These are phyloP conservation scores for Yarrowia sp. DNA, from an alignment of 805 yeast species.

Conservation along the genomic window DNA sequence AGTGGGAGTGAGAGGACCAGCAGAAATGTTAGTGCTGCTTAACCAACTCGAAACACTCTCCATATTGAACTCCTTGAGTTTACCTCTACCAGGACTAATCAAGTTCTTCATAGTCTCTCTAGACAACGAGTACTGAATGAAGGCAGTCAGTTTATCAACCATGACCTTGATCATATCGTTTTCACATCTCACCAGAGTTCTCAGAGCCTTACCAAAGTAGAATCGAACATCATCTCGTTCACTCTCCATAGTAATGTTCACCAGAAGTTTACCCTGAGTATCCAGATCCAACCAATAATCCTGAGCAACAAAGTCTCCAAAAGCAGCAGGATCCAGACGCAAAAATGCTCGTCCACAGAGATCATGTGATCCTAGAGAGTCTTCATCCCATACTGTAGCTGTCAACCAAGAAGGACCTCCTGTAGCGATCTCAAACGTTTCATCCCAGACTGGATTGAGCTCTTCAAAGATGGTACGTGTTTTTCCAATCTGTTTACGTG, in stretches of 20 bases:
- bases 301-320: slow-evolving; percentile 63
- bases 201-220: slow-evolving; percentile 71
- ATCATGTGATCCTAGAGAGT: slow-evolving; percentile 52
- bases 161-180: slow-evolving; percentile 66
- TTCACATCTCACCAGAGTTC: slow-evolving; percentile 61
- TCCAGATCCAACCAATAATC: slow-evolving; percentile 59
- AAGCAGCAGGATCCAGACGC: slow-evolving; percentile 59
- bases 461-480: slow-evolving; percentile 64
- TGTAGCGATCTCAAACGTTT: slow-evolving; percentile 65
- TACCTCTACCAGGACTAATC: slow-evolving; percentile 31
- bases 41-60: slow-evolving; percentile 40
- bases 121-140: slow-evolving; percentile 58
- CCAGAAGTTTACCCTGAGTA: slow-evolving; percentile 62
- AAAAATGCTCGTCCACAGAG: slow-evolving; percentile 64
- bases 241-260: slow-evolving; percentile 72
- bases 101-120: slow-evolving; percentile 54
- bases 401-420: slow-evolving; percentile 49
- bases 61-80: slow-evolving; percentile 31
- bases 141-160: slow-evolving; percentile 68
- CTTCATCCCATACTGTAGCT: slow-evolving; percentile 70
- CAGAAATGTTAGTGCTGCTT: slow-evolving; percentile 32
- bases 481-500: slow-evolving; percentile 57
- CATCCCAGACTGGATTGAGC: slow-evolving; percentile 80
- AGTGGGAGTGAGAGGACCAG: slow-evolving; percentile 30
- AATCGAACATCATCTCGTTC: slow-evolving; percentile 80